Base-by-base conservation (phyloP, 2,329 filamentous ascomycete species). In the Nemania sp. region DNA sequence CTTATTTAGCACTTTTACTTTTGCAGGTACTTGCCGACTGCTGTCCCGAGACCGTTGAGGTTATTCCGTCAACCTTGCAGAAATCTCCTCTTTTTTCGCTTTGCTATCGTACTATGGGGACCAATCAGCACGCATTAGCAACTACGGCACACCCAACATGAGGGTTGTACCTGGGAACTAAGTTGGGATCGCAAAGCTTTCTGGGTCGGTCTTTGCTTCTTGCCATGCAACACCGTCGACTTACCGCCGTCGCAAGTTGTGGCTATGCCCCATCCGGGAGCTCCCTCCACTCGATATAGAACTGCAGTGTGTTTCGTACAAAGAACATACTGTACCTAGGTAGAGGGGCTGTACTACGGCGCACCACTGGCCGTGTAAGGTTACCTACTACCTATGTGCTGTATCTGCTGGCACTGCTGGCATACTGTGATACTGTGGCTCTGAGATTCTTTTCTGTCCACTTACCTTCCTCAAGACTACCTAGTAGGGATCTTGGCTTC, bases 51-150 rank as follows among this genome's bases (percentile, higher is more conserved):
- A 53, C 24, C 22, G 18, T 38, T 24, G 35, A 54, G 38, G 24
- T 49, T 20, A 35, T 58, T 58, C 38, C 22, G 49, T 54, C 35
- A 49, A 64, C 59, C 49, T 57, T 51, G 60, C 55, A 59, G 47
- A 32, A 51, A 52, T 53, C 55, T 47, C 59, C 59, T 67, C 55
- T 49, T 49, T 38, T 22, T 49, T 49, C 18, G 10, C 45, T 55
- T 56, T 64, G 41, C 56, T 59, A 43, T 64, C 43, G 53, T 67
- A 55, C 43, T 59, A 35, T 24, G 24, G 45, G 56, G 51, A 43
- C 55, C 43, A 63, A 67, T 64, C 65, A 67, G 41, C 60, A 57
- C 26, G 38, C 35, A 41, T 27, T 7, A 43, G 18, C 41, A 55
- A 53, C 24, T 8, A 54, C 51, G 35, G 56, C 22, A 45, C 49